Conservation (phyloP, 805 yeast genomes). For the Kluyveromyces siamensis region DNA sequence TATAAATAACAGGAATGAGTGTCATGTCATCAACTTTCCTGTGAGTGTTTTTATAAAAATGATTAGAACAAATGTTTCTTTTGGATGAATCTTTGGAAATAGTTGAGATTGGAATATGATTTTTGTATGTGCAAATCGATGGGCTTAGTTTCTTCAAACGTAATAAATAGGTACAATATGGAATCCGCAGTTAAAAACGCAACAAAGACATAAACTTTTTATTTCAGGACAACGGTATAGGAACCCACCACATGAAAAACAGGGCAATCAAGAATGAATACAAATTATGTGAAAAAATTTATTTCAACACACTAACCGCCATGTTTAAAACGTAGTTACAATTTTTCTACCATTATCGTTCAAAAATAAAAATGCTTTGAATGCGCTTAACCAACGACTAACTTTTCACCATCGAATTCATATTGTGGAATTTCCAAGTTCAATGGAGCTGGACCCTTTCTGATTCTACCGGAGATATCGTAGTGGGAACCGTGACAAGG, state of each 20-base stretch:
- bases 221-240: background rate
- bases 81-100: background rate
- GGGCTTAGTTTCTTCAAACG: background rate
- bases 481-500: constrained; percentile 99
- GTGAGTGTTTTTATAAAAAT: background rate
- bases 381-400: constrained; percentile 70
- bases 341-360: background rate
- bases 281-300: background rate
- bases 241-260: background rate
- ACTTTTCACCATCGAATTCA: constrained; percentile 74
- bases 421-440: constrained; percentile 95
- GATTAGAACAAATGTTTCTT: background rate
- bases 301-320: background rate
- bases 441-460: constrained; percentile 99
- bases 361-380: background rate
- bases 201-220: background rate
- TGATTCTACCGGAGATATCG: constrained; percentile 99
- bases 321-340: background rate
- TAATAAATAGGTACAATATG: background rate
- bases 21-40: background rate
- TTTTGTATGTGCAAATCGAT: background rate
- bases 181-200: background rate
- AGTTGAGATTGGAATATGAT: background rate
- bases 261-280: background rate
- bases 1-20: constrained; percentile 3